A percentile compares a stretch with the other conserved stretches of the same genome.
phyloP scores from a whole-genome alignment of 1,139 yeast species.

The Lodderomyces metapsilosis region DNA sequence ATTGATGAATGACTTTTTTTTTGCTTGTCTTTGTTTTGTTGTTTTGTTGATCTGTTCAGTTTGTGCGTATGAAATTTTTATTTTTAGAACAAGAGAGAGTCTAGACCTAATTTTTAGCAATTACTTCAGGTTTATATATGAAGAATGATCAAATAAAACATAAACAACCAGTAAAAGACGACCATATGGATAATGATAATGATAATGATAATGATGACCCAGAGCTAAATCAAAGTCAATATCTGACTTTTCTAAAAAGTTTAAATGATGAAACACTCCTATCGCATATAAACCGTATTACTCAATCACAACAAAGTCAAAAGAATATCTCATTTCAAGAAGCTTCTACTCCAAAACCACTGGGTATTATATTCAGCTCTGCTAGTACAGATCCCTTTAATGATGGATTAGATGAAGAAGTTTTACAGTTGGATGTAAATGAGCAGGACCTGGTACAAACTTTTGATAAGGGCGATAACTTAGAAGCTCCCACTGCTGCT shows the following conservation, averaged over 20 bases:
- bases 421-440: not conserved
- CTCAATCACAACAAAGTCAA: constrained; percentile 17
- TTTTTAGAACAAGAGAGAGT: too few species aligned
- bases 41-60: too few species aligned
- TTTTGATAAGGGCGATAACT: not conserved
- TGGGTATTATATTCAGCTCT: constrained; percentile 17
- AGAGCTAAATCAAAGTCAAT: constrained; percentile 11
- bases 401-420: constrained; percentile 34
- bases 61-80: too few species aligned
- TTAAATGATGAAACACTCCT: constrained; percentile 34
- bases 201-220: not conserved
- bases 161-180: too few species aligned
- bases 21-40: not conserved
- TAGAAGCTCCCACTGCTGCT: not conserved
- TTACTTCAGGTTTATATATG: too few species aligned
- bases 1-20: too few species aligned
- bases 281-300: constrained; percentile 27
- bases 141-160: too few species aligned
- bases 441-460: not conserved
- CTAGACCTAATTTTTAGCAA: too few species aligned
- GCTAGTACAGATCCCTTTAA: constrained; percentile 43
- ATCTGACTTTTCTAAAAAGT: constrained; percentile 29
- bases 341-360: constrained; percentile 14
- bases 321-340: constrained; percentile 11
- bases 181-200: constrained; percentile 2